Evolutionary conservation across 2,329 filamentous ascomycete species (phyloP), one percentile per base, ranked within the genome.

Genomic region (Calonectria pseudoturangicola): DNA sequence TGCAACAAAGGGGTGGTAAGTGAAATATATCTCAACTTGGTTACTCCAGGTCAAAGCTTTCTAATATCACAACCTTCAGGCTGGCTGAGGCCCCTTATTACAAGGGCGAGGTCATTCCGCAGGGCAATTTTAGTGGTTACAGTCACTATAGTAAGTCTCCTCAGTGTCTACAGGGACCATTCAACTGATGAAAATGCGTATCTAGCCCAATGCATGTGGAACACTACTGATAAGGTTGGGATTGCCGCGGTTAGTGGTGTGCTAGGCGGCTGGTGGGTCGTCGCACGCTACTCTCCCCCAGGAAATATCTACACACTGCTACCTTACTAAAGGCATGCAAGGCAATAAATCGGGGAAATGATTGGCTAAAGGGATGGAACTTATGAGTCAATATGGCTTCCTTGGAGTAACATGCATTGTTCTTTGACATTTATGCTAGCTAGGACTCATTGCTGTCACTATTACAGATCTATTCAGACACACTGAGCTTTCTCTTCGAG

Each of bases 191-290:
- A 16, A 18, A 43, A 60, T 27, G 1, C 4, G 10, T 16, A 18
- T 9, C 21, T 12, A 60, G 54, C 54, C 4, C 54, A 60, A 18
- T 60, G 54, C 15, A 60, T 60, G 54, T 60, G 54, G 54, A 60
- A 60, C 15, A 41, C 54, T 1, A 60, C 54, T 21, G 33, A 60
- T 4, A 60, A 12, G 2, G 54, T 60, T 9, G 54, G 54, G 5
- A 60, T 60, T 6, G 54, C 54, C n/a, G 54, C 54, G 2, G 10
- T 41, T 4, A 60, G 54, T 18, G 54, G 36, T 4, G 4, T 25
- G n/a, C n/a, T 41, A 41, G 54, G 54, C 18, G 54, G 54, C 1
- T 60, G 54, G 54, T 60, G 54, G 54, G 54, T 60, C 2, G 54
- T 60, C 39, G 54, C n/a, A n/a, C 54, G 54, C 54, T 60, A 60